Evolutionary conservation across 192 early-diverging fungal genomes (phyloP).

Genomic region (Coemansia asiatica): DNA sequence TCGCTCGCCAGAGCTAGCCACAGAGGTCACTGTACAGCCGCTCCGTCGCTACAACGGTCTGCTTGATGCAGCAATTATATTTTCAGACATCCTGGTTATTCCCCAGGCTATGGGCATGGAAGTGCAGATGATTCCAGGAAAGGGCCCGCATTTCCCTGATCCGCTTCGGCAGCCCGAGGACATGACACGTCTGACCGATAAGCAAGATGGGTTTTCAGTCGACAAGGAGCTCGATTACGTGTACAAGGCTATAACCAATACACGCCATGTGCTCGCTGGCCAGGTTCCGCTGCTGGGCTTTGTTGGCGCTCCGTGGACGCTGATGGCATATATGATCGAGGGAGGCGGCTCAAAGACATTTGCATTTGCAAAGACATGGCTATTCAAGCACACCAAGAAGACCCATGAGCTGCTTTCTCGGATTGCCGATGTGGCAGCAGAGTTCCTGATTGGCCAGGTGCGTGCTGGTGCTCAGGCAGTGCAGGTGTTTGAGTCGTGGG

Average conservation of each 20-base stretch:
- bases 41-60: slow-evolving; percentile 87
- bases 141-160: slow-evolving; percentile 86
- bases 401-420: slow-evolving; percentile 75
- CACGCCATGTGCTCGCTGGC: slow-evolving; percentile 78
- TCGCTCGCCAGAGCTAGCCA: slow-evolving; percentile 87
- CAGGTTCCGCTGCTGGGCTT: slow-evolving; percentile 93
- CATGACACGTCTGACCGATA: slow-evolving; percentile 71
- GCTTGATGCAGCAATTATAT: slow-evolving; percentile 96
- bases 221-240: slow-evolving; percentile 81
- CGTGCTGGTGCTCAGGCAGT: slow-evolving; percentile 96
- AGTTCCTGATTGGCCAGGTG: slow-evolving; percentile 89
- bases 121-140: slow-evolving; percentile 89
- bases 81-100: slow-evolving; percentile 96
- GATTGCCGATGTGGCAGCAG: slow-evolving; percentile 81
- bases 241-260: slow-evolving; percentile 91
- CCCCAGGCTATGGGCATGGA: slow-evolving; percentile 95
- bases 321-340: slow-evolving; percentile 99
- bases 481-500: slow-evolving; percentile 98
- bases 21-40: slow-evolving; percentile 94
- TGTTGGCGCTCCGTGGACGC: slow-evolving; percentile 96
- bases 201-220: slow-evolving; percentile 53
- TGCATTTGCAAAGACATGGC: slow-evolving; percentile 88
- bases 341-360: slow-evolving; percentile 92
- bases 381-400: slow-evolving; percentile 74
- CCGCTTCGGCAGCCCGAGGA: slow-evolving; percentile 76